Conservation (phyloP, 2,329 filamentous ascomycete genomes). For the Fusarium pseudoanthophilum region DNA sequence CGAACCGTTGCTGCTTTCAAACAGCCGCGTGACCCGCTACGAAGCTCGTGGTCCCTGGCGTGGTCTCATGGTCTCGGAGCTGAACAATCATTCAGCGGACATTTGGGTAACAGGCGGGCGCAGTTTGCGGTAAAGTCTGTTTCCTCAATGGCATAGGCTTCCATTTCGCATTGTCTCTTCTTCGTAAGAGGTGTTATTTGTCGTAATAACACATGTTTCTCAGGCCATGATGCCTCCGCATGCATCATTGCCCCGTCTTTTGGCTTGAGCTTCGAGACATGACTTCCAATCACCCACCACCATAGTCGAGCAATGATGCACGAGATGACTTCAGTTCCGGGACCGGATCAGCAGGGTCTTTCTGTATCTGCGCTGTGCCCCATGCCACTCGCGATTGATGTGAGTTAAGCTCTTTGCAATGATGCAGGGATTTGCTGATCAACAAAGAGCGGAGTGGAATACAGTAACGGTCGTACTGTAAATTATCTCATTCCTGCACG, state of each 20-base stretch:
- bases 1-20: conserved; percentile 31
- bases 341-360: conserved; percentile 44
- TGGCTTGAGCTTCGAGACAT: conserved; percentile 16
- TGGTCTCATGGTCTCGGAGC: conserved; percentile 30
- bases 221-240: conserved; percentile 21
- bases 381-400: conserved; percentile 6
- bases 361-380: conserved; percentile 14
- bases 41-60: conserved; percentile 21
- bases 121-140: background rate
- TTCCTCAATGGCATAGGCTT: background rate
- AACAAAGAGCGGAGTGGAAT: conserved; percentile 3
- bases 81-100: conserved; percentile 7
- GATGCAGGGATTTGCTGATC: conserved; percentile 15
- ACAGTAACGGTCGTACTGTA: conserved; percentile 25
- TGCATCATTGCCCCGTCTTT: conserved; percentile 33
- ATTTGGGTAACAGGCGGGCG: background rate
- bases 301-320: conserved; percentile 19
- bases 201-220: conserved; percentile 16
- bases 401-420: conserved; percentile 19
- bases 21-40: conserved; percentile 34
- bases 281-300: conserved; percentile 18
- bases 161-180: background rate
- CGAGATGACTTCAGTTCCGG: conserved; percentile 37
- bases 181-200: background rate
- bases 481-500: conserved; percentile 26